Base-by-base conservation (phyloP, 2,329 filamentous ascomycete genomes). In the Metarhizium brunneum region DNA sequence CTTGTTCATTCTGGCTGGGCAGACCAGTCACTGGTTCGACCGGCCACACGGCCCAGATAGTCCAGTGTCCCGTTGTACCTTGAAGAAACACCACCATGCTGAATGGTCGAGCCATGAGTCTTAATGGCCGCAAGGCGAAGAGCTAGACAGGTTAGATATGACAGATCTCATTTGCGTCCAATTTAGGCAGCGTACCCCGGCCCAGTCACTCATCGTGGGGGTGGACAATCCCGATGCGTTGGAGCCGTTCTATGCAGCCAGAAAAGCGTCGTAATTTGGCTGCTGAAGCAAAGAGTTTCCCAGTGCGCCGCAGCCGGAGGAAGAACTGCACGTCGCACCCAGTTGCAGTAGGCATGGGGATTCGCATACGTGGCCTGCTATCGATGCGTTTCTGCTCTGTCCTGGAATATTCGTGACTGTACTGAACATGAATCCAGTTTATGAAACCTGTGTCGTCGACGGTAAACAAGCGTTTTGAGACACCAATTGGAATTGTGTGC, bases 201-300 rank as follows among this genome's bases (percentile, higher is more conserved):
- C 56, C 52, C 54, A 47, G 40, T 45, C 51, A 51, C 32, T 54
- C 53, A 43, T 52, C 40, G 54, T 58, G 54, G 52, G 54, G 47
- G 52, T 59, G 59, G 59, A 25, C 57, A 65, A 67, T 67, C 65
- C 67, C 63, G 59, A 66, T 61, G 57, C 57, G 58, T 59, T 64
- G 64, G 64, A 60, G 62, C 63, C 63, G 61, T 59, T 52, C 49
- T 50, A 56, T 52, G 55, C 55, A 56, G 45, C 54, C 52, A 55
- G 45, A n/a, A 14, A 50, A 56, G 53, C 25, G 55, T 52, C 50
- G 55, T 47, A 56, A 18, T 18, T 30, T 30, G 13, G 7, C 14
- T 48, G 45, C 45, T 29, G 20, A 48, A 45, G 32, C 6, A 18
- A 18, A 6, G 14, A 14, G 16, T 16, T 10, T 18, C 40, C 14